Conservation (phyloP, 2,329 filamentous ascomycete species). For the Ophiostoma australiae region DNA sequence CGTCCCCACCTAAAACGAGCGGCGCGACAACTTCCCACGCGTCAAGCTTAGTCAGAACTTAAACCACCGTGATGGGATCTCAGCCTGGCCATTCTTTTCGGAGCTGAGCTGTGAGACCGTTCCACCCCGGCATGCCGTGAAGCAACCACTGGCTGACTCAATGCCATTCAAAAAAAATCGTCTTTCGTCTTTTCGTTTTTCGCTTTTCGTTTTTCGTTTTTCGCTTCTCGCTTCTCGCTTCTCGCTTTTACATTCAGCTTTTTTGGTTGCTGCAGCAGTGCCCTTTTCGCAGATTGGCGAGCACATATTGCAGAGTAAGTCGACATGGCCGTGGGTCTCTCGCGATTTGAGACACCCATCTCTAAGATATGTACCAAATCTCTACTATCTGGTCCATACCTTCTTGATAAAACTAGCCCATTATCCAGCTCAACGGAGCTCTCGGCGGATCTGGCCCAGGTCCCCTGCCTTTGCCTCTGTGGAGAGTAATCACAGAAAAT, state of each 20-base stretch:
- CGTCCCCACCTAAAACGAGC: background rate
- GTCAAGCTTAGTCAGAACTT: background rate
- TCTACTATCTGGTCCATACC: background rate
- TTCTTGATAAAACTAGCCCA: background rate
- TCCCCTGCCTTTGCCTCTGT: background rate
- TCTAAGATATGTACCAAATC: background rate
- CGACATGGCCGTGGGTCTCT: constrained; percentile 2
- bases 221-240: background rate
- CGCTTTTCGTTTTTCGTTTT: background rate
- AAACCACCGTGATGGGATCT: background rate
- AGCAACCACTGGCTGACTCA: background rate
- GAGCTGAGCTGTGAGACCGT: background rate
- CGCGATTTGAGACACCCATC: background rate
- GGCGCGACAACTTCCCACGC: background rate
- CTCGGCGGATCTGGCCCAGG: background rate
- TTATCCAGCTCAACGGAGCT: background rate
- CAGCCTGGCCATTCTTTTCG: background rate
- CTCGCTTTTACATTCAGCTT: too few species aligned
- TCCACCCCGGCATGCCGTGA: background rate
- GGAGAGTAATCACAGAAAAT: background rate
- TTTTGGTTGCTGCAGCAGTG: background rate
- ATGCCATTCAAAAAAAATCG: background rate
- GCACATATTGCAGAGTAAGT: background rate
- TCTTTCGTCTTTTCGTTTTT: background rate
- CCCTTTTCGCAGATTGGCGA: background rate